Percentiles rank a stretch among this genome's conserved stretches.
Conservation (phyloP, 495 filamentous ascomycete species). For the Penicillium manginii region DNA sequence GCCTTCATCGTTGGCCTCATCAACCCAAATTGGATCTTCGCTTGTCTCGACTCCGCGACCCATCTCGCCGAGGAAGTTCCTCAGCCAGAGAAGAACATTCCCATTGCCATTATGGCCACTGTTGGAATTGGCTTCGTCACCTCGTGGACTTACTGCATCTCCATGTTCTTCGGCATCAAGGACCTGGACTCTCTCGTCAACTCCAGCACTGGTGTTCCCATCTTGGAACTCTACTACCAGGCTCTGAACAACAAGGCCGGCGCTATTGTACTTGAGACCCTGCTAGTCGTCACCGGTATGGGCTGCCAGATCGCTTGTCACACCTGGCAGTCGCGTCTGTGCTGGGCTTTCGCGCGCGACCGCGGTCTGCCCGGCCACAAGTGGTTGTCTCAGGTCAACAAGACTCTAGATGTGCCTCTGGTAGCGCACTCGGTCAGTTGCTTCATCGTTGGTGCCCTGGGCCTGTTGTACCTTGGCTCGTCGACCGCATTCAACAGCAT, state of each 20-base stretch:
- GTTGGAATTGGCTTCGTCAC: conserved; percentile 63
- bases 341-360: conserved; percentile 66
- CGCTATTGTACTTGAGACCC: conserved; percentile 56
- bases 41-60: conserved; percentile 62
- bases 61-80: conserved; percentile 69
- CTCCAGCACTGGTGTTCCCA: conserved; percentile 57
- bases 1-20: conserved; percentile 69
- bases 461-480: conserved; percentile 59
- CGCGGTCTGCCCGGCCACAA: conserved; percentile 54
- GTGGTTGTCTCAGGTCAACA: conserved; percentile 52
- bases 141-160: conserved; percentile 56
- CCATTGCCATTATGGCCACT: conserved; percentile 60
- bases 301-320: conserved; percentile 60
- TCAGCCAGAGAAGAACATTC: conserved; percentile 45
- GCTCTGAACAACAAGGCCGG: conserved; percentile 55
- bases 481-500: conserved; percentile 58
- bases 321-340: conserved; percentile 60
- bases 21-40: conserved; percentile 65
- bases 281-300: conserved; percentile 59
- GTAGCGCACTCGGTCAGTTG: conserved; percentile 54
- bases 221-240: conserved; percentile 61
- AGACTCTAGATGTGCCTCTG: conserved; percentile 56
- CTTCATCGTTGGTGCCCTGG: conserved; percentile 53
- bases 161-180: conserved; percentile 63
- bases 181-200: conserved; percentile 50